Percentiles rank a stretch among this genome's conserved stretches.
Evolutionary conservation across 176 grass and related monocot genomes (phyloP).

Genomic region (Miscanthus lutarioriparius): DNA sequence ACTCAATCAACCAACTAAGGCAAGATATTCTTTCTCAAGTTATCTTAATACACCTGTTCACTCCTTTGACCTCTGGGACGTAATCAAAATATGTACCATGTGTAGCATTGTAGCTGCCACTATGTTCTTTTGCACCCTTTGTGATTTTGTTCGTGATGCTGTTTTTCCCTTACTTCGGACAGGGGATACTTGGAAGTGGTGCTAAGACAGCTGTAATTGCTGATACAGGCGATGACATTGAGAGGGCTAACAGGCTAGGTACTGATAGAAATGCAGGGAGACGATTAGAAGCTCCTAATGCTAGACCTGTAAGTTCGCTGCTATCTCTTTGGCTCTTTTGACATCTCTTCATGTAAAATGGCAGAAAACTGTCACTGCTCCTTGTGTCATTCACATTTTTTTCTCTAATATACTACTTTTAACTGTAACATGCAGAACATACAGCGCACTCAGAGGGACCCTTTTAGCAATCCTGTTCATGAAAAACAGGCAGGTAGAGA

Average conservation of each 20-base stretch:
- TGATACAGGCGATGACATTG: slow-evolving; percentile 42
- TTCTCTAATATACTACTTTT: slow-evolving; percentile 20
- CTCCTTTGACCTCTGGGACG: background rate
- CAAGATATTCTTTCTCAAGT: slow-evolving; percentile 35
- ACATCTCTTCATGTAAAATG: slow-evolving; percentile 1
- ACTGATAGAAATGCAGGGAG: slow-evolving; percentile 45
- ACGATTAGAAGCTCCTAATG: slow-evolving; percentile 38
- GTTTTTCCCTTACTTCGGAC: slow-evolving; percentile 35
- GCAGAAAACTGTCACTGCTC: background rate
- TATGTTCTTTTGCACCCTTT: background rate
- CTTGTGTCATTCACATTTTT: background rate
- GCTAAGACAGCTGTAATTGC: slow-evolving; percentile 39
- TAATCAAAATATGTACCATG: background rate
- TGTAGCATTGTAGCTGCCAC: background rate
- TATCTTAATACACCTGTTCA: background rate
- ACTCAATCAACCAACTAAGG: slow-evolving; percentile 68
- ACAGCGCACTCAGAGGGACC: slow-evolving; percentile 51
- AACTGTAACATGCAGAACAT: slow-evolving; percentile 28
- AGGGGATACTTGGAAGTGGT: slow-evolving; percentile 50
- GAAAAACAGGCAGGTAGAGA: slow-evolving; percentile 57
- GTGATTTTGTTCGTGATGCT: slow-evolving; percentile 28
- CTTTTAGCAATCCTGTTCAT: slow-evolving; percentile 46
- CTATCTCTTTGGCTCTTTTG: slow-evolving; percentile 20
- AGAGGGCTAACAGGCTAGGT: slow-evolving; percentile 44
- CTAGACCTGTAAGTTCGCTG: slow-evolving; percentile 56